phyloP scores from a whole-genome alignment of 768 basidiomycete species.

The Collybia nuda region DNA sequence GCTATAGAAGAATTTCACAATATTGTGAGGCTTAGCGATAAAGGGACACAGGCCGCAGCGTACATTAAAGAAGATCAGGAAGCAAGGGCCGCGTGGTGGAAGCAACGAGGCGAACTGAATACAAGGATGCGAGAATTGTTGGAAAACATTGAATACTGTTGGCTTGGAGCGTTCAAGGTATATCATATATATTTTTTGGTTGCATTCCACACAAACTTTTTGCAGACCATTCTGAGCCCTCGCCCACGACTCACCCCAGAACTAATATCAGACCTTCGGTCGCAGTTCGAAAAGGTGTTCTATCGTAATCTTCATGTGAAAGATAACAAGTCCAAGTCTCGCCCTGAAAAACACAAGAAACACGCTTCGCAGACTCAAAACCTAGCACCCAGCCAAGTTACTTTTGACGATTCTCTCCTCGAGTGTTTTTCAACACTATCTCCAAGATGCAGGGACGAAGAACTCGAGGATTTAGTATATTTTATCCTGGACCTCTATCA shows the following conservation, averaged over 20 bases:
- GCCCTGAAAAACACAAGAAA: slow-evolving; percentile 32
- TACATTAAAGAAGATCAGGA: slow-evolving; percentile 68
- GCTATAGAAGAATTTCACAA: slow-evolving; percentile 74
- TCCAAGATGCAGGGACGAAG: slow-evolving; percentile 85
- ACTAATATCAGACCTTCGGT: slow-evolving; percentile 55
- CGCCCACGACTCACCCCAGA: slow-evolving; percentile 40
- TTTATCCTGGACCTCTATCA: slow-evolving; percentile 94
- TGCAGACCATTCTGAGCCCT: slow-evolving; percentile 63
- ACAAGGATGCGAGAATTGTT: slow-evolving; percentile 70
- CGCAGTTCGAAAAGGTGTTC: slow-evolving; percentile 75
- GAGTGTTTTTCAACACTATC: slow-evolving; percentile 85
- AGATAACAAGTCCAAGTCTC: slow-evolving; percentile 58
- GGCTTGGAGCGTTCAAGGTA: slow-evolving; percentile 98
- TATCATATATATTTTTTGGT: slow-evolving; percentile 10
- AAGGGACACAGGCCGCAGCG: slow-evolving; percentile 59
- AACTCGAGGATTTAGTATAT: slow-evolving; percentile 92
- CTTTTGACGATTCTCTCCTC: slow-evolving; percentile 73
- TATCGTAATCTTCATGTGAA: slow-evolving; percentile 57
- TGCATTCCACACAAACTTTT: slow-evolving; percentile 1
- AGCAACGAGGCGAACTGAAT: slow-evolving; percentile 73
- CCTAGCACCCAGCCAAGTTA: slow-evolving; percentile 41
- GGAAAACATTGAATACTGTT: slow-evolving; percentile 89
- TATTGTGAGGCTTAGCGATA: slow-evolving; percentile 79
- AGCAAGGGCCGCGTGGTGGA: slow-evolving; percentile 85
- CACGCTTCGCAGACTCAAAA: slow-evolving; percentile 28